These are phyloP conservation scores for Iris pallida DNA, from an alignment of 116 monocot genomes.

Conservation along the genomic window DNA sequence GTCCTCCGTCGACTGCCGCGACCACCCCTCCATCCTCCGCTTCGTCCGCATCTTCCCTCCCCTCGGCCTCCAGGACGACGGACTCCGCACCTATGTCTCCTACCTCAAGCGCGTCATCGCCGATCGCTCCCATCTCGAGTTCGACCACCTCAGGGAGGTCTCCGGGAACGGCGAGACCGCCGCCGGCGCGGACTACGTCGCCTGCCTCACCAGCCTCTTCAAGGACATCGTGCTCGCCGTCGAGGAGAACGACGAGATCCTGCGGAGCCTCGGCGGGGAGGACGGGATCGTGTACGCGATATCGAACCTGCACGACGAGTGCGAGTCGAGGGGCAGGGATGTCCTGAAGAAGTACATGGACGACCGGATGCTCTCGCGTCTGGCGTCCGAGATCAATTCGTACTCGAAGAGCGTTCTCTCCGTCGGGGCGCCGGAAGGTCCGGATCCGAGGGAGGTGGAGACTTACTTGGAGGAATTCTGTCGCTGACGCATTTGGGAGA, in stretches of 20 bases:
- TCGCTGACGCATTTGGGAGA: constrained; percentile 83
- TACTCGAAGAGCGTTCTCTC: constrained; percentile 78
- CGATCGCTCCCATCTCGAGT: constrained; percentile 67
- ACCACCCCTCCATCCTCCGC: constrained; percentile 67
- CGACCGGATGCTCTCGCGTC: constrained; percentile 39
- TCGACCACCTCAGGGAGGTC: constrained; percentile 67
- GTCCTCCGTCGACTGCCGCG: constrained; percentile 58
- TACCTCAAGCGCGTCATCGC: constrained; percentile 78
- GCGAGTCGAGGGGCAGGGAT: constrained; percentile 80
- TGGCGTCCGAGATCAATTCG: constrained; percentile 81
- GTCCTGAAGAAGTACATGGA: constrained; percentile 83
- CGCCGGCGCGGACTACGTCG: constrained; percentile 44
- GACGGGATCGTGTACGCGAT: constrained; percentile 84
- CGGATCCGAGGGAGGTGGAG: constrained; percentile 92
- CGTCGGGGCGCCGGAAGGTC: constrained; percentile 45
- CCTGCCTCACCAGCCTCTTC: constrained; percentile 77
- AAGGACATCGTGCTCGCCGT: constrained; percentile 90
- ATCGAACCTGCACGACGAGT: constrained; percentile 90
- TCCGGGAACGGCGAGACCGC: constrained; percentile 11
- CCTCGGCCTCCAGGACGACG: constrained; percentile 73
- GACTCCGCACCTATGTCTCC: constrained; percentile 73
- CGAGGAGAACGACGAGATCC: constrained; percentile 82
- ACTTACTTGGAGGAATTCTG: constrained; percentile 85
- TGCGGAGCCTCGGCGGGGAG: constrained; percentile 75
- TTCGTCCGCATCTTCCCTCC: constrained; percentile 66